A percentile compares a stretch with the other conserved stretches of the same genome.
phyloP scores from a whole-genome alignment of 139 green algal genomes.

The Chlorella ohadii region DNA sequence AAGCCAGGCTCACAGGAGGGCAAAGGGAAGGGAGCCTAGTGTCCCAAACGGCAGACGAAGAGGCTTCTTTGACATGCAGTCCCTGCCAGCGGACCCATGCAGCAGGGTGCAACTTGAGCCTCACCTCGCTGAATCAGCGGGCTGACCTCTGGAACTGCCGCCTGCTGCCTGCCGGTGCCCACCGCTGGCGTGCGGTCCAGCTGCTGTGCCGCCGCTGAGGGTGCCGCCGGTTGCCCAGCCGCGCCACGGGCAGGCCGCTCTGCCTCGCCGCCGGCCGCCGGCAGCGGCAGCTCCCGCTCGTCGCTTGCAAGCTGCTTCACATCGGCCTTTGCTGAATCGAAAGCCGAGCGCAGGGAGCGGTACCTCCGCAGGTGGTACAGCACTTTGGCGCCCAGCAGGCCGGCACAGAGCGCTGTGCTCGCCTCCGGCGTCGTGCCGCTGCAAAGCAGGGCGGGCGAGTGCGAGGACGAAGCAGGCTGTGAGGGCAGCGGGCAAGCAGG shows the following conservation, averaged over 20 bases:
- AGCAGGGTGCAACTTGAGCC: no score
- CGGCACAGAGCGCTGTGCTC: background rate
- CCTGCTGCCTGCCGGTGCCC: background rate
- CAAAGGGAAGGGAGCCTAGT: no score
- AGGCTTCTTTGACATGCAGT: no score
- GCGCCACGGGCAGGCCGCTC: background rate
- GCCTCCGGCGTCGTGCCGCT: slow-evolving; percentile 10
- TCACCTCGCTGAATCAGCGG: slow-evolving; percentile 49
- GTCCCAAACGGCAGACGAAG: no score
- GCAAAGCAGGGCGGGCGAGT: background rate
- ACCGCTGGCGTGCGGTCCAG: slow-evolving; percentile 14
- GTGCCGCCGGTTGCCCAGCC: background rate
- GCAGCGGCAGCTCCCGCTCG: background rate
- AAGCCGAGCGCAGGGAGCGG: slow-evolving; percentile 9
- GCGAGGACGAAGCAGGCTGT: background rate
- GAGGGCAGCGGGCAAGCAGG: no score
- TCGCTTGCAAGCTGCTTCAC: slow-evolving; percentile 18
- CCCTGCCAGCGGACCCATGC: no score
- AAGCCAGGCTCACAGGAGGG: no score
- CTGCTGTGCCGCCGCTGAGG: background rate
- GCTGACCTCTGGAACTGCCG: slow-evolving; percentile 41
- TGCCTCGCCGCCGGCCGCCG: background rate
- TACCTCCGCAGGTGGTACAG: background rate
- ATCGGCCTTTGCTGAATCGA: slow-evolving; percentile 3
- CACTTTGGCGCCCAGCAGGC: slow-evolving; percentile 22